A percentile compares a stretch with the other conserved stretches of the same genome.
phyloP scores from a whole-genome alignment of 306 rosid species.

The cucumber (Cucumis sativus) region DNA sequence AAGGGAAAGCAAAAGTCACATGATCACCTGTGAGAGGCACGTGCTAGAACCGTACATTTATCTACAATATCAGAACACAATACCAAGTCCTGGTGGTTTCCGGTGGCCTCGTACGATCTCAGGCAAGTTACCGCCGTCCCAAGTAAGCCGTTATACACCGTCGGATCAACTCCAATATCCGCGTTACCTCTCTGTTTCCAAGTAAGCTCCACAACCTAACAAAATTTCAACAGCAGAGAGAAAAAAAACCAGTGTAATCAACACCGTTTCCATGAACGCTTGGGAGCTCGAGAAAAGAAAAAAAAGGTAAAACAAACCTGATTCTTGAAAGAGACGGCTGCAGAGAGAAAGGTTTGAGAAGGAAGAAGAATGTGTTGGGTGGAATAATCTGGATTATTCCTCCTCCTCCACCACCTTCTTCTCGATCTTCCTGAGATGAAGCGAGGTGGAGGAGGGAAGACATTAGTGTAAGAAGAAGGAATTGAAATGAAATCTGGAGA shows the following conservation, averaged over 20 bases:
- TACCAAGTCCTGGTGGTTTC: slow-evolving; percentile 39
- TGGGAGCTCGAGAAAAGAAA: too few species aligned
- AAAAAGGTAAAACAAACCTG: slow-evolving; percentile 14
- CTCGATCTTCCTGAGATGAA: slow-evolving; percentile 23
- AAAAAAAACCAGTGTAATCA: background rate
- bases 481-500: background rate
- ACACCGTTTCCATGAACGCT: background rate
- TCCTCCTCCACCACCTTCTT: slow-evolving; percentile 5
- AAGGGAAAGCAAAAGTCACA: background rate
- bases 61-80: slow-evolving; percentile 47
- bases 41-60: slow-evolving; percentile 37
- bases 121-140: slow-evolving; percentile 79
- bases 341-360: slow-evolving; percentile 28
- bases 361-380: slow-evolving; percentile 24
- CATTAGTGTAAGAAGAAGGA: slow-evolving; percentile 12
- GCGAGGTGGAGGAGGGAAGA: slow-evolving; percentile 19
- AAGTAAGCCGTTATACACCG: slow-evolving; percentile 57
- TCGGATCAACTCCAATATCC: slow-evolving; percentile 42
- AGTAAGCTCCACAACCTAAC: slow-evolving; percentile 51
- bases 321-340: slow-evolving; percentile 65
- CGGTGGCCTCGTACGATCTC: slow-evolving; percentile 54
- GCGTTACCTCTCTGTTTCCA: slow-evolving; percentile 24
- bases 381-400: slow-evolving; percentile 20
- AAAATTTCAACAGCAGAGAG: background rate
- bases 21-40: slow-evolving; percentile 48